phyloP scores from a whole-genome alignment of 1,284 basidiomycete species.

The Singerocomus inundabilis region DNA sequence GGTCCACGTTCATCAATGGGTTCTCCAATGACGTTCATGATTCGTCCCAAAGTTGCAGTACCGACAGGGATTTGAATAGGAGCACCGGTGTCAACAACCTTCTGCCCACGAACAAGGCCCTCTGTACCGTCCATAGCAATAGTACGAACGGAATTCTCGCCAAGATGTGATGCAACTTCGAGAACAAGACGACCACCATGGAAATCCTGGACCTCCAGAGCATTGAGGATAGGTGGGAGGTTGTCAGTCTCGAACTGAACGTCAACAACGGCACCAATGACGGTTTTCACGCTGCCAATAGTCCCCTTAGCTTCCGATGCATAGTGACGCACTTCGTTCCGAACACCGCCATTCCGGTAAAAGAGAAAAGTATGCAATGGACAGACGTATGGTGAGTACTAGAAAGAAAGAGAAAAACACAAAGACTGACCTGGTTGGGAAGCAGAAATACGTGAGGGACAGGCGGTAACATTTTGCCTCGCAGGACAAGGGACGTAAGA shows the following conservation, averaged over 20 bases:
- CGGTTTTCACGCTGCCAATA: constrained; percentile 85
- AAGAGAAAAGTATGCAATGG: constrained; percentile 13
- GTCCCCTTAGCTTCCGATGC: constrained; percentile 81
- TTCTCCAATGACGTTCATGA: constrained; percentile 99
- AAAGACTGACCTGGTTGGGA: constrained; percentile 36
- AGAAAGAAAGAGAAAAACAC: constrained; percentile 37
- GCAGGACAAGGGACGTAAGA: constrained; percentile 40
- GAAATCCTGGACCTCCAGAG: constrained; percentile 95
- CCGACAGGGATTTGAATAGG: constrained; percentile 98
- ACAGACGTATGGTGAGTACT: constrained; percentile 16
- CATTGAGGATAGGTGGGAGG: constrained; percentile 96
- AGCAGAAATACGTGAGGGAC: constrained; percentile 35
- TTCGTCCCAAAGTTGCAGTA: constrained; percentile 90
- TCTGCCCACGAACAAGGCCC: constrained; percentile 98
- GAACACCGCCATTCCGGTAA: constrained; percentile 12
- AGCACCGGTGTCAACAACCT: constrained; percentile 93
- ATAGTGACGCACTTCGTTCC: constrained; percentile 73
- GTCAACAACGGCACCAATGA: constrained; percentile 99
- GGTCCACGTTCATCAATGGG: constrained; percentile 99
- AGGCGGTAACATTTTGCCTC: constrained; percentile 37
- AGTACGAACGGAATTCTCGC: constrained; percentile 97
- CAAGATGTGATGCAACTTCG: constrained; percentile 95
- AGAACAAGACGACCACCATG: constrained; percentile 91
- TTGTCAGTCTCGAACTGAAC: constrained; percentile 90
- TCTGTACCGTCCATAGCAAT: constrained; percentile 99